Evolutionary conservation across 148 eudicot species (phyloP), one percentile per base, ranked within the genome.

Genomic region (Persicaria tinctoria): DNA sequence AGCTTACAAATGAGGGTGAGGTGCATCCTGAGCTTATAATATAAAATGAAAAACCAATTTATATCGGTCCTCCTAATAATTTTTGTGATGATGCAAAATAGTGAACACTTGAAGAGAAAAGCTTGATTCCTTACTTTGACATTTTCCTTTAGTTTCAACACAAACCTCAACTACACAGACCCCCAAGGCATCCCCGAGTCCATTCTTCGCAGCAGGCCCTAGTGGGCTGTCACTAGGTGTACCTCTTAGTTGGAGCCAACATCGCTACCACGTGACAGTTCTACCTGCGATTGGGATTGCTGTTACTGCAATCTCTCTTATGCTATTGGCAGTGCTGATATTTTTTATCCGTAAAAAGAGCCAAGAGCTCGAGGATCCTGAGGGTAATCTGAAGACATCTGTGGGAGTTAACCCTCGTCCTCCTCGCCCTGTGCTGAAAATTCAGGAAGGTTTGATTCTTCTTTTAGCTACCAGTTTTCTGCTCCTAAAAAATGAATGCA

Each of bases 331-430:
- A 57, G 79, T 85, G 46, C 78, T 96, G 75, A 78, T 84, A 71
- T 76, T 89, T 76, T 85, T 96, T 79, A 89, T 92, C 79, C 89
- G 82, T 46, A 85, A 82, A 81, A 92, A 96, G 85, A 83, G 80
- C 72, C 80, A 74, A 80, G 94, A 96, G 87, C 89, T 96, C 9
- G 86, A 88, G 46, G 90, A 82, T 78, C 59, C 86, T 11, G 88
- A 85, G 54, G 73, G 46, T 54, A 78, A 81, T 57, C 82, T 78
- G 66, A 87, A 88, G 79, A 71, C 77, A 70, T 77, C 79, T 47
- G 55, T 82, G 69, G 84, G 86, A 78, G 68, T 83, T 53, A 75
- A 79, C 72, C 44, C 85, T 72, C 68, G 32, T 23, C 75, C 68
- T 12, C 74, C 81, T 59, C 91, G 79, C 46, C 79, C 86, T 70